These are phyloP conservation scores for Claviceps citrina DNA, from an alignment of 2,329 filamentous ascomycete species.

Conservation along the genomic window DNA sequence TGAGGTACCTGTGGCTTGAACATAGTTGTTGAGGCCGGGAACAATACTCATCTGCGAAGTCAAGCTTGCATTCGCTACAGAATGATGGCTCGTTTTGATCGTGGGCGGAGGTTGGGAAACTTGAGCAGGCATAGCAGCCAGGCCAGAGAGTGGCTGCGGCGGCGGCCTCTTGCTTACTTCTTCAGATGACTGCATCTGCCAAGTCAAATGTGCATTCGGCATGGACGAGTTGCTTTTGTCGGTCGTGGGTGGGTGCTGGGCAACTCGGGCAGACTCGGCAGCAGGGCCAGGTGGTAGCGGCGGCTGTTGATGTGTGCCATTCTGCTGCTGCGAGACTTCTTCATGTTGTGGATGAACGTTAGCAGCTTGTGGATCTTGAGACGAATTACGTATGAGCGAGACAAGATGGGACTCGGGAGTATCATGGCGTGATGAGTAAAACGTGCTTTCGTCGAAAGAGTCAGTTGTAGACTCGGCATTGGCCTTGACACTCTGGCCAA, in stretches of 20 bases:
- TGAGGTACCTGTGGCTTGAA: constrained; percentile 7
- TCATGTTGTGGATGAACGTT: constrained; percentile 8
- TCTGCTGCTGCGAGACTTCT: neutral
- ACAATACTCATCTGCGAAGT: constrained; percentile 11
- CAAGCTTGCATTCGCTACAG: constrained; percentile 5
- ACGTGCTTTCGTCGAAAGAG: constrained; percentile 84
- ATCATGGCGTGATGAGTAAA: constrained; percentile 88
- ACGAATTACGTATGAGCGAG: constrained; percentile 32
- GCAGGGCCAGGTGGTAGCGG: neutral
- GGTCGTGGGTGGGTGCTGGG: neutral
- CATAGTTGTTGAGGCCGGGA: constrained; percentile 19
- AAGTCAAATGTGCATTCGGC: constrained; percentile 5
- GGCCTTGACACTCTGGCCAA: constrained; percentile 36
- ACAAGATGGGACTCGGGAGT: constrained; percentile 45
- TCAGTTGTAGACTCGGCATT: constrained; percentile 53
- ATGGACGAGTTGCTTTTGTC: neutral
- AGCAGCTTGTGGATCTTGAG: constrained; percentile 17
- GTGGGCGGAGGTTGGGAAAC: neutral
- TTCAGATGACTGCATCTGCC: constrained; percentile 1
- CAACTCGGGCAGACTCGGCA: too few relatives aligned
- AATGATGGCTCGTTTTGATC: neutral
- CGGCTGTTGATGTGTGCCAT: neutral
- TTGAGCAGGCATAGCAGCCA: constrained; percentile 1
- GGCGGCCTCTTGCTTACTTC: neutral
- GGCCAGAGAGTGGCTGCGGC: neutral